phyloP scores from a whole-genome alignment of 176 grass and related monocot genomes.

The Luzula sylvatica region DNA sequence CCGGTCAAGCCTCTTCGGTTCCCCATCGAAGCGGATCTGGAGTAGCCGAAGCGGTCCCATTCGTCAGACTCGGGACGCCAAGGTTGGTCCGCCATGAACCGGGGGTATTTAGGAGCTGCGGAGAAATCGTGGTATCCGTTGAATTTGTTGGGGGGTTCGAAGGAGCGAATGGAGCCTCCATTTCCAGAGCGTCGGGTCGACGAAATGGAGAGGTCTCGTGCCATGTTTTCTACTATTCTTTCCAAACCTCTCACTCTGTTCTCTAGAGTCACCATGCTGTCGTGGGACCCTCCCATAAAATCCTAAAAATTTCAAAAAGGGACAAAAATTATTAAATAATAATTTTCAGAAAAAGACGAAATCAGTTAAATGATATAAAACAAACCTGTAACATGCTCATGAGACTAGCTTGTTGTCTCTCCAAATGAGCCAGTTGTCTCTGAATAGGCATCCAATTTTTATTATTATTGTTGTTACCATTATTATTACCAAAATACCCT shows the following conservation, averaged over 20 bases:
- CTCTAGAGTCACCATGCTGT: slow-evolving; percentile 90
- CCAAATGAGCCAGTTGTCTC: slow-evolving; percentile 62
- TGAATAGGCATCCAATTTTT: slow-evolving; percentile 77
- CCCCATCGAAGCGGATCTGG: slow-evolving; percentile 49
- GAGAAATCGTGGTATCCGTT: slow-evolving; percentile 72
- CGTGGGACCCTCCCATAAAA: slow-evolving; percentile 96
- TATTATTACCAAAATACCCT: slow-evolving; percentile 64
- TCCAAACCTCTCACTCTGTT: slow-evolving; percentile 91
- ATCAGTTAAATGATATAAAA: not conserved
- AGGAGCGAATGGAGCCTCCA: slow-evolving; percentile 46
- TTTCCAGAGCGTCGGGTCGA: slow-evolving; percentile 37
- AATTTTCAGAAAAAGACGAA: not conserved
- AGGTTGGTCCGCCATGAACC: slow-evolving; percentile 31
- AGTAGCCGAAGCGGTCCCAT: slow-evolving; percentile 53
- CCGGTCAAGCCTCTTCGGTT: slow-evolving; percentile 43
- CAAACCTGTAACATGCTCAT: slow-evolving; percentile 97
- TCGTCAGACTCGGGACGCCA: slow-evolving; percentile 79
- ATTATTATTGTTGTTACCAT: slow-evolving; percentile 54
- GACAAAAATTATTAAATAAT: not conserved
- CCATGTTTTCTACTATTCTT: slow-evolving; percentile 92
- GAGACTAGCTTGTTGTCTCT: slow-evolving; percentile 88
- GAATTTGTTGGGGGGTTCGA: slow-evolving; percentile 70
- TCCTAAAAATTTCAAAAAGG: slow-evolving; percentile 41
- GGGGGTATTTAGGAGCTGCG: slow-evolving; percentile 67
- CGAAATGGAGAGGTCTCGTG: slow-evolving; percentile 64